Percentiles rank a stretch among this genome's conserved stretches.
phyloP scores from a whole-genome alignment of 2,329 filamentous ascomycete species.

The Whalleya microplaca region DNA sequence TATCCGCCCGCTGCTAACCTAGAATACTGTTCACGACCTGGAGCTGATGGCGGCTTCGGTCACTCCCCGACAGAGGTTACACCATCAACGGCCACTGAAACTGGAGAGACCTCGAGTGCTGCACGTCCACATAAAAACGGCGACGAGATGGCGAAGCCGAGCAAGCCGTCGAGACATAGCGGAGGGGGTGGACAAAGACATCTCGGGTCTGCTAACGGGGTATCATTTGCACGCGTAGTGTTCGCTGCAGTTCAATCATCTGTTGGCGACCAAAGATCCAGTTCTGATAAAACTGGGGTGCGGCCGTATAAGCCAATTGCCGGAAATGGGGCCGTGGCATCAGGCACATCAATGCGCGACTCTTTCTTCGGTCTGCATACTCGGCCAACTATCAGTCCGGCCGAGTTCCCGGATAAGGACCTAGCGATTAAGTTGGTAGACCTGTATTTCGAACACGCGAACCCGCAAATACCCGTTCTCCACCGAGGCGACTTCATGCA shows the following conservation, averaged over 20 bases:
- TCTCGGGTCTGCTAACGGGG: constrained; percentile 83
- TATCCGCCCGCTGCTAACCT: constrained; percentile 75
- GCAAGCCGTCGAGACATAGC: constrained; percentile 34
- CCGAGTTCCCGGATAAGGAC: constrained; percentile 78
- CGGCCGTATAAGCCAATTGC: constrained; percentile 60
- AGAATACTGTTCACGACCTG: constrained; percentile 61
- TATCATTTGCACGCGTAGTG: constrained; percentile 92
- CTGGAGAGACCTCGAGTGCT: constrained; percentile 35
- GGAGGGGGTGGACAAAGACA: constrained; percentile 77
- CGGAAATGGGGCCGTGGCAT: constrained; percentile 49
- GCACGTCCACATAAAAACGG: constrained; percentile 39
- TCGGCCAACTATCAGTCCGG: constrained; percentile 83
- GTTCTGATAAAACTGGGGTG: constrained; percentile 66
- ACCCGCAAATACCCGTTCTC: constrained; percentile 92
- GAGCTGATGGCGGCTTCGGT: constrained; percentile 40
- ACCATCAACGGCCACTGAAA: constrained; percentile 39
- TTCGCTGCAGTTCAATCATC: constrained; percentile 87
- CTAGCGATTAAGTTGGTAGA: constrained; percentile 74
- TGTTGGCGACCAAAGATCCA: constrained; percentile 66
- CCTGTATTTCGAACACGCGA: constrained; percentile 94
- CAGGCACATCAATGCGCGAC: constrained; percentile 84
- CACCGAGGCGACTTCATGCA: constrained; percentile 89
- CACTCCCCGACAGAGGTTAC: constrained; percentile 41
- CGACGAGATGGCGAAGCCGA: constrained; percentile 60
- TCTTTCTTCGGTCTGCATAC: constrained; percentile 97